These are phyloP conservation scores for Ustilaginoidea virens DNA, from an alignment of 2,329 filamentous ascomycete species.

Conservation along the genomic window DNA sequence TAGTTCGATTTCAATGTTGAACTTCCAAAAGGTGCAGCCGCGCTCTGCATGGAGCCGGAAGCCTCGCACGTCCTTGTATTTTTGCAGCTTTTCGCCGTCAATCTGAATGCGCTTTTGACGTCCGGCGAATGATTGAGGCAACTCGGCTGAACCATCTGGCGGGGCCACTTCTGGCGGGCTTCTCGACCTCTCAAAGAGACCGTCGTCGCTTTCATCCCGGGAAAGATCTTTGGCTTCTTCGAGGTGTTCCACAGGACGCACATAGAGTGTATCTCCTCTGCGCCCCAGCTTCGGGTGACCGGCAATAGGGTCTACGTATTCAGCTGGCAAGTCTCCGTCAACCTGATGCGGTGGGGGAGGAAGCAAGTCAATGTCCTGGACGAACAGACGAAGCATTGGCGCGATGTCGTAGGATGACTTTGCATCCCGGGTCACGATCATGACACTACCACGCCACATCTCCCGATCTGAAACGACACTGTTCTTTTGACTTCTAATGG, in stretches of 20 bases:
- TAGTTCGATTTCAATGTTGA: constrained; percentile 88
- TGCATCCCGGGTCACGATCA: constrained; percentile 85
- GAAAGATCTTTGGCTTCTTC: constrained; percentile 68
- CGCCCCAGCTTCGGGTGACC: constrained; percentile 76
- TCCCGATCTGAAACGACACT: constrained; percentile 40
- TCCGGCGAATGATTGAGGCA: constrained; percentile 36
- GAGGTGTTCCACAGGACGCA: constrained; percentile 76
- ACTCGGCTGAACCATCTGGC: constrained; percentile 27
- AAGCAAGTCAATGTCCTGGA: constrained; percentile 69
- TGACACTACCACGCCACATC: constrained; percentile 82
- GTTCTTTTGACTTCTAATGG: constrained; percentile 13
- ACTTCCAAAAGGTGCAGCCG: constrained; percentile 91
- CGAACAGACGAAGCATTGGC: constrained; percentile 71
- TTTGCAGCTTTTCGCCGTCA: constrained; percentile 69
- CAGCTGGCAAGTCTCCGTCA: constrained; percentile 50
- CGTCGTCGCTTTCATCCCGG: constrained; percentile 60
- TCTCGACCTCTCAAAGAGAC: constrained; percentile 59
- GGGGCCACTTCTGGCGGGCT: constrained; percentile 32
- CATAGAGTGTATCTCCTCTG: constrained; percentile 73
- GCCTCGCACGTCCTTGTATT: constrained; percentile 71
- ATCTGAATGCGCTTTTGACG: constrained; percentile 35
- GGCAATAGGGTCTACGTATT: constrained; percentile 80
- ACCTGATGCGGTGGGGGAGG: constrained; percentile 62
- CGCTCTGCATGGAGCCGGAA: constrained; percentile 71
- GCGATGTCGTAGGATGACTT: constrained; percentile 68